Evolutionary conservation across 2,329 filamentous ascomycete genomes (phyloP).

Genomic region (Coniochaeta pulveracea): DNA sequence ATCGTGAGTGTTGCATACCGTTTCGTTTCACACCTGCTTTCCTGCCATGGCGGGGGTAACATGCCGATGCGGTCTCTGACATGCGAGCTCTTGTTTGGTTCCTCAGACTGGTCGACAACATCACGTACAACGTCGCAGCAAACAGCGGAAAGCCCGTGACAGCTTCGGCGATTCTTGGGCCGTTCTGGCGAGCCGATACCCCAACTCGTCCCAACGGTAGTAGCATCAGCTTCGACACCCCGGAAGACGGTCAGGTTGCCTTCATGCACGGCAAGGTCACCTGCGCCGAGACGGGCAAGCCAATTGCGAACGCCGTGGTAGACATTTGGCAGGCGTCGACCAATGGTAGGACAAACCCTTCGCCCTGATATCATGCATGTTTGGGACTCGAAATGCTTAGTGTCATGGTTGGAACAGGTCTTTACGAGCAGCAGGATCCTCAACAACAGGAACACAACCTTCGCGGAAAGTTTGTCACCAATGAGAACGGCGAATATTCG

Average conservation of each 20-base stretch:
- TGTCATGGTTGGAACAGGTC: conserved; percentile 14
- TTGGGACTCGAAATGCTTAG: conserved; percentile 13
- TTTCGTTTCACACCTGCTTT: too few species aligned
- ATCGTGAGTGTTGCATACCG: too few species aligned
- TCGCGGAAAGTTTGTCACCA: conserved; percentile 60
- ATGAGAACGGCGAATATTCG: conserved; percentile 50
- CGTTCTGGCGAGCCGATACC: conserved; percentile 54
- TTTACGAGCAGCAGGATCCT: conserved; percentile 64
- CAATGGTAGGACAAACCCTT: conserved; percentile 27
- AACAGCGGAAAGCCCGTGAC: conserved; percentile 31
- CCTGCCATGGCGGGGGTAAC: neutral
- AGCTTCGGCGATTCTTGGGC: conserved; percentile 53
- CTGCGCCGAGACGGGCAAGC: conserved; percentile 33
- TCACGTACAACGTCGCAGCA: conserved; percentile 45
- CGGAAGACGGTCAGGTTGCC: conserved; percentile 26
- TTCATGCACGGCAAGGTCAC: conserved; percentile 39
- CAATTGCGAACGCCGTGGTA: conserved; percentile 41
- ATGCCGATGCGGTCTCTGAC: neutral
- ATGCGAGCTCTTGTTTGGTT: neutral
- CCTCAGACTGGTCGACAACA: conserved; percentile 43
- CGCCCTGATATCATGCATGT: conserved; percentile 41
- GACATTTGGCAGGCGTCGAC: conserved; percentile 55
- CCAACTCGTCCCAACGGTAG: conserved; percentile 45
- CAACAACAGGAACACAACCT: conserved; percentile 63
- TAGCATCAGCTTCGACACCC: conserved; percentile 35